Evolutionary conservation across 768 basidiomycete species (phyloP).

Genomic region (Serendipita vermifera): DNA sequence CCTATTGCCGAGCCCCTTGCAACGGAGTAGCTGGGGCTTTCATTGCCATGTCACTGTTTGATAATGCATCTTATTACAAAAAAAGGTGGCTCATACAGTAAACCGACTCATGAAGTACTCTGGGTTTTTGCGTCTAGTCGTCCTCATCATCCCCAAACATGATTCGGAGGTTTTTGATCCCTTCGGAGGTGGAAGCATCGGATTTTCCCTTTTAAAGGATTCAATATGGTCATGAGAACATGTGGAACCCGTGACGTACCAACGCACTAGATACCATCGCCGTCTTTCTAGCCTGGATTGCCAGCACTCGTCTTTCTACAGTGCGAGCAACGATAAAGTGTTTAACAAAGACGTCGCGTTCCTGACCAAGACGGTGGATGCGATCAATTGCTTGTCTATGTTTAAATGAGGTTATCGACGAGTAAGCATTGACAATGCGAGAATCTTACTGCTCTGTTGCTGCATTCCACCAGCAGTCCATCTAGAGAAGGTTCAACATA

Average conservation of each 20-base stretch:
- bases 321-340: slow-evolving; percentile 69
- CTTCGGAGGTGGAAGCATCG: slow-evolving; percentile 46
- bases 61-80: no score
- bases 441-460: slow-evolving; percentile 46
- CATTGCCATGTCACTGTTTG: no score
- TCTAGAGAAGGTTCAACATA: slow-evolving; percentile 33
- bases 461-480: slow-evolving; percentile 91
- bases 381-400: slow-evolving; percentile 58
- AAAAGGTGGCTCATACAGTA: no score
- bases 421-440: background rate
- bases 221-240: no score
- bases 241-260: no score
- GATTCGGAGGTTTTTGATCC: slow-evolving; percentile 67
- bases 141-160: slow-evolving; percentile 45
- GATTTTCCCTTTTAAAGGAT: slow-evolving; percentile 37
- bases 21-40: no score
- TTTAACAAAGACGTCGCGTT: slow-evolving; percentile 67
- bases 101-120: no score
- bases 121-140: background rate
- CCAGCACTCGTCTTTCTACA: slow-evolving; percentile 64
- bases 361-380: slow-evolving; percentile 75
- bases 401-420: slow-evolving; percentile 12
- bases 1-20: no score
- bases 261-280: slow-evolving; percentile 81
- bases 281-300: slow-evolving; percentile 77